A percentile compares a stretch with the other conserved stretches of the same genome.
Conservation (phyloP, 768 basidiomycete genomes). For the Hemileccinum rubropunctum region DNA sequence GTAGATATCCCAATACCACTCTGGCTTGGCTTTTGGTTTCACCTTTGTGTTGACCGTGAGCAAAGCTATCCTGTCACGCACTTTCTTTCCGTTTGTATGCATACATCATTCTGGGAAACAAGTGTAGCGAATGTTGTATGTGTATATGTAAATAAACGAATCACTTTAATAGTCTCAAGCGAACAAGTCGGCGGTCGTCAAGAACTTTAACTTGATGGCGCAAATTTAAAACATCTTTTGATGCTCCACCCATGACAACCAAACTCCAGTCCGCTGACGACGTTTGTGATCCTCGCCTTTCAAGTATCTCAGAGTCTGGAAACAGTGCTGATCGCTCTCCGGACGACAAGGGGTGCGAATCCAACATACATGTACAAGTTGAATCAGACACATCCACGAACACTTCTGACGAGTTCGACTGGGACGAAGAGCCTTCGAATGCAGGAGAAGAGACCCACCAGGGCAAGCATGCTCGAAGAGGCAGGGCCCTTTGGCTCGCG, state of each 20-base stretch:
- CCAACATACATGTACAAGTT: constrained; percentile 8
- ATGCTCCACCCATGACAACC: constrained; percentile 16
- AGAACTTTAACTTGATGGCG: not conserved
- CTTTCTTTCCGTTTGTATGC: too few species aligned
- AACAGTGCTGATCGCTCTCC: not conserved
- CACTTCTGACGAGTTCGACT: constrained; percentile 70
- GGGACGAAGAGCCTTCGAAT: constrained; percentile 52
- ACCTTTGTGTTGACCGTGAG: too few species aligned
- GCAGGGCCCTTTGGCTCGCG: constrained; percentile 57
- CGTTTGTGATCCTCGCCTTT: constrained; percentile 1
- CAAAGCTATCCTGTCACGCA: too few species aligned
- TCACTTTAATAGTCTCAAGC: too few species aligned
- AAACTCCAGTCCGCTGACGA: constrained; percentile 9
- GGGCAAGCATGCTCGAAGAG: constrained; percentile 52
- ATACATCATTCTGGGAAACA: too few species aligned
- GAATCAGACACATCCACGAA: constrained; percentile 48
- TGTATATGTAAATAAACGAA: constrained; percentile 5
- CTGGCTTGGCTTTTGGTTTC: too few species aligned
- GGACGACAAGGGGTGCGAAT: constrained; percentile 12
- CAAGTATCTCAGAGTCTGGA: constrained; percentile 9
- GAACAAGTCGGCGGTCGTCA: too few species aligned
- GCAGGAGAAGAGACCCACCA: constrained; percentile 29
- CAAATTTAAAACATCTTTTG: too few species aligned
- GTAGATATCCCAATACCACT: too few species aligned
- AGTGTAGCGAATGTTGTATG: constrained; percentile 1